These are phyloP conservation scores for Amorphotheca resinae DNA, from an alignment of 495 filamentous ascomycete genomes.

Conservation along the genomic window DNA sequence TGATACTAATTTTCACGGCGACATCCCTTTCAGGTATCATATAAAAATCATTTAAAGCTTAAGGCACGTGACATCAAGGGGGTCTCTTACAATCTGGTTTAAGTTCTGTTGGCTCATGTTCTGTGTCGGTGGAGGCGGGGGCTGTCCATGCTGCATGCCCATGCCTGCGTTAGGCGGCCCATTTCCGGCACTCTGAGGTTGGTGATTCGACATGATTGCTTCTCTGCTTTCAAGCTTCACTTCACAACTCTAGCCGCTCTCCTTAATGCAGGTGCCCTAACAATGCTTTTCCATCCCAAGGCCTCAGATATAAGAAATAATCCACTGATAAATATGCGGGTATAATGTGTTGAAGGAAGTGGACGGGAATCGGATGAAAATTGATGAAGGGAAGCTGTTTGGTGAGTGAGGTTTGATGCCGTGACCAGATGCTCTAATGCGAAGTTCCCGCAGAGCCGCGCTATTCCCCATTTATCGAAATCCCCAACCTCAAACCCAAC, in stretches of 20 bases:
- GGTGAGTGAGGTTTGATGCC: background rate
- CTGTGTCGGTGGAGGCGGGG: constrained; percentile 29
- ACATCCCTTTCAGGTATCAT: too few relatives aligned
- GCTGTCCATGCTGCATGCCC: constrained; percentile 38
- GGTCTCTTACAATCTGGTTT: constrained; percentile 94
- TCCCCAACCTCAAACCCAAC: too few relatives aligned
- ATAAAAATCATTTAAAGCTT: too few relatives aligned
- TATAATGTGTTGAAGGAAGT: too few relatives aligned
- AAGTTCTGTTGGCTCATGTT: constrained; percentile 72
- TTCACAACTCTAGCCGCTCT: background rate
- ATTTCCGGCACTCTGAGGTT: constrained; percentile 30
- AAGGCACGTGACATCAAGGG: too few relatives aligned
- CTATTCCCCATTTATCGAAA: background rate
- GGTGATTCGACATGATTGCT: constrained; percentile 17
- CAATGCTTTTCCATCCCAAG: constrained; percentile 2
- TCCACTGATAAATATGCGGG: background rate
- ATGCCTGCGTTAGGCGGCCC: constrained; percentile 37
- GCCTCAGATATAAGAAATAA: too few relatives aligned
- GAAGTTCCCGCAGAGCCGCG: constrained; percentile 19
- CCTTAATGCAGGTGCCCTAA: background rate
- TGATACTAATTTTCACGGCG: too few relatives aligned
- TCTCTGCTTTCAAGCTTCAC: background rate
- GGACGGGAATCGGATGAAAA: too few relatives aligned
- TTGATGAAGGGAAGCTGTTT: too few relatives aligned
- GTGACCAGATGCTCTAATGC: constrained; percentile 8